Evolutionary conservation across 495 filamentous ascomycete species (phyloP).

Genomic region (Terfezia claveryi): DNA sequence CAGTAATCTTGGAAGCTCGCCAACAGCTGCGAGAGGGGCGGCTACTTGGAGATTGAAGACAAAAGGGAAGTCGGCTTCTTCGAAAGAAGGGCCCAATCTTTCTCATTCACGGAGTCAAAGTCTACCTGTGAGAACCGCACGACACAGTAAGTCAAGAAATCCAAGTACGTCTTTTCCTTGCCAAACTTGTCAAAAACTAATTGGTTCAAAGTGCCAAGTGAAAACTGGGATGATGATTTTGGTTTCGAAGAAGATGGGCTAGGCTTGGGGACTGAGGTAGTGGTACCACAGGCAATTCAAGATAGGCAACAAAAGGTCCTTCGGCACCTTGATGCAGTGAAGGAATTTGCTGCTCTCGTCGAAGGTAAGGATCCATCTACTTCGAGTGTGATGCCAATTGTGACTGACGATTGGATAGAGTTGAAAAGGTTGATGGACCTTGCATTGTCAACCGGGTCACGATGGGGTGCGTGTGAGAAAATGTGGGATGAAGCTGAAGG

Average conservation of each 20-base stretch:
- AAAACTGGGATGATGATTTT: constrained; percentile 75
- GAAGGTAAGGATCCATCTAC: constrained; percentile 22
- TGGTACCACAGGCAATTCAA: constrained; percentile 61
- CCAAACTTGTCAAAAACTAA: constrained; percentile 1
- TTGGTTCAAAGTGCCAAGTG: constrained; percentile 30
- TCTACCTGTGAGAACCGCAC: constrained; percentile 54
- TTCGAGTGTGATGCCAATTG: neutral
- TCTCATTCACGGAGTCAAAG: constrained; percentile 81
- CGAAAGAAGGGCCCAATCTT: neutral
- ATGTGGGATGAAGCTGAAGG: constrained; percentile 75
- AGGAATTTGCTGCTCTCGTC: constrained; percentile 62
- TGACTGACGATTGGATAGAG: constrained; percentile 21
- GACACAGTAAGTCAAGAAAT: constrained; percentile 34
- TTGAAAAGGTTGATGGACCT: constrained; percentile 44
- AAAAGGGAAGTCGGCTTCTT: too few species aligned
- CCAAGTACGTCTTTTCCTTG: constrained; percentile 25
- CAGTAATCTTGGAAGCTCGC: too few species aligned
- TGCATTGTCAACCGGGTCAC: constrained; percentile 42
- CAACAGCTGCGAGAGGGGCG: too few species aligned
- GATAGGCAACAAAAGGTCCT: constrained; percentile 67
- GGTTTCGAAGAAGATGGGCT: constrained; percentile 19
- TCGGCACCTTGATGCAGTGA: constrained; percentile 68
- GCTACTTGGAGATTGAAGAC: too few species aligned
- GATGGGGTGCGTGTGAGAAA: constrained; percentile 36
- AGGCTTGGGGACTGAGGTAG: constrained; percentile 31